These are phyloP conservation scores for Metschnikowia gelsemii DNA, from an alignment of 805 yeast species.

Conservation along the genomic window DNA sequence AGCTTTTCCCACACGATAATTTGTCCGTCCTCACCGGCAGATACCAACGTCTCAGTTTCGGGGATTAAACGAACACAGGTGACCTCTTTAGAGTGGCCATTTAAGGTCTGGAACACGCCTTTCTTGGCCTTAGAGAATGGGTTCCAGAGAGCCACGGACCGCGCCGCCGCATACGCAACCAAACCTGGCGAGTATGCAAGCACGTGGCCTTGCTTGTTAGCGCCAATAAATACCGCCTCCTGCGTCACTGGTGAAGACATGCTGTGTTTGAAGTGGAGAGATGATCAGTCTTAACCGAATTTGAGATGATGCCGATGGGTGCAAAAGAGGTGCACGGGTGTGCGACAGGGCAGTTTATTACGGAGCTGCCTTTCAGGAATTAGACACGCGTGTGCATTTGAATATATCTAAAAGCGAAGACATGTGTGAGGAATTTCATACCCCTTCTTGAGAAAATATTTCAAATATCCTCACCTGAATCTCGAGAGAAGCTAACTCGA, in stretches of 20 bases:
- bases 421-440: too few relatives aligned
- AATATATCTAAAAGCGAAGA: too few relatives aligned
- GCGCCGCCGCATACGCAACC: conserved; percentile 73
- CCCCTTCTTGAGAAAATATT: too few relatives aligned
- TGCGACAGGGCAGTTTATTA: too few relatives aligned
- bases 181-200: conserved; percentile 48
- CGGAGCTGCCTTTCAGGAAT: too few relatives aligned
- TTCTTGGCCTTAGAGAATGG: conserved; percentile 43
- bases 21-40: conserved; percentile 66
- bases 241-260: conserved; percentile 16
- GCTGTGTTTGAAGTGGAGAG: neutral
- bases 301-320: conserved; percentile 15
- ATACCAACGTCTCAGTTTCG: conserved; percentile 45
- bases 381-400: too few relatives aligned
- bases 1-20: conserved; percentile 57
- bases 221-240: conserved; percentile 70
- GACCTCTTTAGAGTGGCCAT: conserved; percentile 60
- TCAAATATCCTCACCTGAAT: too few relatives aligned
- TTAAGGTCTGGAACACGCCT: conserved; percentile 57
- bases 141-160: conserved; percentile 66
- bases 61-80: conserved; percentile 61
- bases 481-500: too few relatives aligned
- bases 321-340: conserved; percentile 21
- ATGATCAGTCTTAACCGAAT: conserved; percentile 3
- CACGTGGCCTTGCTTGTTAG: conserved; percentile 62